Base-by-base conservation (phyloP, 495 filamentous ascomycete species). In the Annulohypoxylon moriforme region DNA sequence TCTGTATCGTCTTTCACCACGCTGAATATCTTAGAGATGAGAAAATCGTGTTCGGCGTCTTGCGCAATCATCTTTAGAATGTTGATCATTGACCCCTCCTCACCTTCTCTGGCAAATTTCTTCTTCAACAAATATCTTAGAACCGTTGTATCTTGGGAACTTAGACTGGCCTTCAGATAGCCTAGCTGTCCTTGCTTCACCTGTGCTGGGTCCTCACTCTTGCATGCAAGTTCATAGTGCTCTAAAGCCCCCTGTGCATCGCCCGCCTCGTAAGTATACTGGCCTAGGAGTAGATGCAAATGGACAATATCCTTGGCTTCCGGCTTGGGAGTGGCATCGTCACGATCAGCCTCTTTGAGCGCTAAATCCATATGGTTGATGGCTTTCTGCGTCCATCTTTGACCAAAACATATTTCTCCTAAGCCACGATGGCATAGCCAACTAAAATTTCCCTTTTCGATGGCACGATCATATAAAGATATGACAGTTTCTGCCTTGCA, bases 141-240 rank as follows among this genome's bases (percentile, higher is more conserved):
- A 7, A 6, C 53, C 33, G 36, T 13, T 14, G 33, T 16, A 38
- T 57, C 53, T 1, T 16, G 16, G 20, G 22, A 57, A 31, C 53
- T 38, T 8, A 57, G 53, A 13, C 53, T 18, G 13, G 53, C 53
- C 18, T 57, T 57, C n/a, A 57, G 14, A 38, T 57, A 57, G 16
- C 53, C 53, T 31, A 57, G n/a, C n/a, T 38, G 53, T 34, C 53
- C 53, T 5, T 57, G 8, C 16, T 1, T 36, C 31, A 18, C 53
- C 11, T 57, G 29, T 10, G 2, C 18, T 10, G 18, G 18, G 53
- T 57, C 53, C 16, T 57, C 53, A 13, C 53, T 38, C 33, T 36
- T 24, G 31, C 31, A 57, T 16, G 31, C 29, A 38, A 57, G 0
- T 24, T 11, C 11, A 38, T 38, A 57, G 16, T 36, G 31, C 18